Base-by-base conservation (phyloP, 257 asterid genomes). In the Gentiana straminea region DNA sequence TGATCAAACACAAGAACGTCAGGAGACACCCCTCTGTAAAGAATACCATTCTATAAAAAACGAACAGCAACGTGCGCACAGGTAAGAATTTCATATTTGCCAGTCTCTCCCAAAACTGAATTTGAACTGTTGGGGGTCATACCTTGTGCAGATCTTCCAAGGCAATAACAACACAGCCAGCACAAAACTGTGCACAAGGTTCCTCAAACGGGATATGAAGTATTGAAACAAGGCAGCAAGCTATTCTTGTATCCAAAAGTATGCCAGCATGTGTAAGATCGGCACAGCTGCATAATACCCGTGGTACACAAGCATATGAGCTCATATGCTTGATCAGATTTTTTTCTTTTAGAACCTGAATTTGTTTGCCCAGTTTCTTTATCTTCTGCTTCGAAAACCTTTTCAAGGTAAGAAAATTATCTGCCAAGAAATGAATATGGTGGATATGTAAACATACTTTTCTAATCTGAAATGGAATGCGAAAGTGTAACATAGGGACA, bases 81-180 rank as follows among this genome's bases (percentile, higher is more conserved):
- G 48, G 61, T 53, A 3, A 65, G 55, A 51, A 41, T 46, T 13
- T 8, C 45, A 8, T 15, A 59, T 8, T 60, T 57, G 61, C 48
- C 4, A 5, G 37, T 52, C 10, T 11, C 46, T 37, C 33, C 24
- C 36, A 13, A 53, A 47, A 46, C 9, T 41, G 43, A 70, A 67
- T 49, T 48, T 47, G 64, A 58, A 65, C 54, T 51, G 37, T 57
- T 60, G 55, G 61, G 54, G 60, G 57, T 52, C 75, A 60, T 63
- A 90, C 96, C 84, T 79, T 81, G 75, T 90, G 98, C 77, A 90
- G 74, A 62, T 80, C 78, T 77, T 82, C 97, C 71, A 86, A 64
- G 54, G 94, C 87, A 48, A 68, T 73, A 59, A 90, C 85, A 70
- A 84, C 79, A 41, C 77, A 80, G 41, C 94, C 96, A 72, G 94